Evolutionary conservation across 805 yeast species (phyloP).

Genomic region (Groenewaldozyma tartarivorans): DNA sequence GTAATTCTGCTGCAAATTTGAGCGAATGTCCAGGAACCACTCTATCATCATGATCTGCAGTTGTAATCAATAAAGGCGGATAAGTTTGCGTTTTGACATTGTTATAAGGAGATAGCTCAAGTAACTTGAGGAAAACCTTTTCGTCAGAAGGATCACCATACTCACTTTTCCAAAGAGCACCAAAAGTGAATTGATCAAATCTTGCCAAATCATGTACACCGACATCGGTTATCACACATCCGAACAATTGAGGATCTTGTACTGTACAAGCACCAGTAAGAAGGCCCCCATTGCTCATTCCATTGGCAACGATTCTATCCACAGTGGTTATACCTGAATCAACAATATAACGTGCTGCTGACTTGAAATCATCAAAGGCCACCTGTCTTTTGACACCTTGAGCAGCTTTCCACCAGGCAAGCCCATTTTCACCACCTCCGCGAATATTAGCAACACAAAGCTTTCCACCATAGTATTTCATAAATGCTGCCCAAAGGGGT

Average conservation of each 20-base stretch:
- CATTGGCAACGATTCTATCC: constrained; percentile 2
- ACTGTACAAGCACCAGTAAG: constrained; percentile 8
- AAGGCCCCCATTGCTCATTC: constrained; percentile 7
- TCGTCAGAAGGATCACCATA: constrained; percentile 6
- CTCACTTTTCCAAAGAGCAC: constrained; percentile 4
- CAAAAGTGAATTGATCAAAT: constrained; percentile 8
- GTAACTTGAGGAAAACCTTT: neutral
- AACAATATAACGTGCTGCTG: constrained; percentile 5
- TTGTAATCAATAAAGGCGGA: constrained; percentile 3
- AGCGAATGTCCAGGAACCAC: constrained; percentile 6
- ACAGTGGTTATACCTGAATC: constrained; percentile 3
- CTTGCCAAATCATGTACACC: constrained; percentile 5
- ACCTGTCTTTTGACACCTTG: constrained; percentile 6
- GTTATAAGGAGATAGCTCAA: constrained; percentile 2
- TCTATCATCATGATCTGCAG: constrained; percentile 7
- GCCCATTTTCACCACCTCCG: constrained; percentile 8
- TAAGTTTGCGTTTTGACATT: neutral
- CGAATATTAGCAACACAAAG: constrained; percentile 6
- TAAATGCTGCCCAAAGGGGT: constrained; percentile 5
- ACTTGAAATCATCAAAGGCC: constrained; percentile 7
- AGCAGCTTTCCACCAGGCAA: constrained; percentile 8
- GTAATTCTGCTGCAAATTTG: constrained; percentile 3
- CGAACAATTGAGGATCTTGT: constrained; percentile 5
- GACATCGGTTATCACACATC: constrained; percentile 8
- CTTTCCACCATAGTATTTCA: constrained; percentile 5